phyloP scores from a whole-genome alignment of 1,139 yeast genomes.

The Taphrina wiesneri region DNA sequence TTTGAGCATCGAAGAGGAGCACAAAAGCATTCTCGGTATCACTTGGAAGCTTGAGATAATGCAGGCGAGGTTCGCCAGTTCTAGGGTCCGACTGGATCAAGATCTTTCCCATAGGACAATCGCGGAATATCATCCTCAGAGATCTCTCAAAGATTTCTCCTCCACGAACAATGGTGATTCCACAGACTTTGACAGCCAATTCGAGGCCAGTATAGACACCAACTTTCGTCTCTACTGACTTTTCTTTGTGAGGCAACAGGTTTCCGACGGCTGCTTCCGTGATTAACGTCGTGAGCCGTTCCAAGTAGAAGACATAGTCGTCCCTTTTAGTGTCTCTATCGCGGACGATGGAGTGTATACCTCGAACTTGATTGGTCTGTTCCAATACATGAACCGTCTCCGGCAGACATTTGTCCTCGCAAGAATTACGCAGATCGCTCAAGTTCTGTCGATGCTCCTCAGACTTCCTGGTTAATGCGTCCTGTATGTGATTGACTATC shows the following conservation, averaged over 20 bases:
- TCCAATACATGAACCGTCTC: conserved; percentile 49
- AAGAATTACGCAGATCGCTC: conserved; percentile 50
- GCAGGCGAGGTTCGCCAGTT: conserved; percentile 93
- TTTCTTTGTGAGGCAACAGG: conserved; percentile 44
- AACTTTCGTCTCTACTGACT: conserved; percentile 53
- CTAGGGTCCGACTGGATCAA: conserved; percentile 81
- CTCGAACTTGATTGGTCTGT: conserved; percentile 66
- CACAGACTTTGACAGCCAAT: conserved; percentile 54
- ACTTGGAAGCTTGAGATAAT: conserved; percentile 64
- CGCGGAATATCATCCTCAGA: conserved; percentile 72
- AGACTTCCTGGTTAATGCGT: conserved; percentile 68
- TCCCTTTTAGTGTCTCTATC: conserved; percentile 59
- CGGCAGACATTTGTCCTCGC: conserved; percentile 8
- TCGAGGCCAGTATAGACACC: conserved; percentile 51
- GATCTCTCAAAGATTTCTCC: conserved; percentile 91
- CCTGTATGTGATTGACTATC: conserved; percentile 74
- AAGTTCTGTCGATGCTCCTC: conserved; percentile 63
- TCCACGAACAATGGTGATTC: conserved; percentile 79
- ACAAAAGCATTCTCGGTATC: conserved; percentile 47
- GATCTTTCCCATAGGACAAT: conserved; percentile 74
- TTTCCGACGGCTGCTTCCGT: conserved; percentile 62
- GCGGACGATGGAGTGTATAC: conserved; percentile 70
- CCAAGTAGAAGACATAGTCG: conserved; percentile 78
- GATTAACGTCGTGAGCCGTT: conserved; percentile 70
- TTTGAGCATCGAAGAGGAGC: conserved; percentile 78